These are phyloP conservation scores for Hypoxylon cercidicola DNA, from an alignment of 495 filamentous ascomycete species.

Conservation along the genomic window DNA sequence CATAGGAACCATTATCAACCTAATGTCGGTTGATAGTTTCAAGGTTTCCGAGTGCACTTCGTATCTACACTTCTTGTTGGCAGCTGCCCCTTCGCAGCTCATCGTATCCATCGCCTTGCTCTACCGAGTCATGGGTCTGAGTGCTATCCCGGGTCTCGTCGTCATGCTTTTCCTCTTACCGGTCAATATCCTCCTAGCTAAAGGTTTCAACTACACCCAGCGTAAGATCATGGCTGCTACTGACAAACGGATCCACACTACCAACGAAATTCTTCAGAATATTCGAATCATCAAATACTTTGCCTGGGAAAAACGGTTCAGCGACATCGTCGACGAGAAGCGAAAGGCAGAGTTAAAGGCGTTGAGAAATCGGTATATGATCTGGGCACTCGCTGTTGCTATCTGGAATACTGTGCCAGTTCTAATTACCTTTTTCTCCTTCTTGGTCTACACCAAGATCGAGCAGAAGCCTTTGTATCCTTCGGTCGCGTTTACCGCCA, in stretches of 20 bases:
- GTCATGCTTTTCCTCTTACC: conserved; percentile 91
- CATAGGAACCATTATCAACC: conserved; percentile 94
- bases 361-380: conserved; percentile 82
- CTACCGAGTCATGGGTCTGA: conserved; percentile 89
- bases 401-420: conserved; percentile 98
- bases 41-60: conserved; percentile 94
- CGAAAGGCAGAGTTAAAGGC: conserved; percentile 79
- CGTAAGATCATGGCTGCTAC: conserved; percentile 93
- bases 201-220: conserved; percentile 83
- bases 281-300: conserved; percentile 99
- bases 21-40: conserved; percentile 99
- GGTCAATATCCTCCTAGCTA: conserved; percentile 86
- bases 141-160: conserved; percentile 92
- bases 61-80: conserved; percentile 91
- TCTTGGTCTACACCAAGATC: conserved; percentile 90
- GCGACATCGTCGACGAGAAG: conserved; percentile 87
- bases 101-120: conserved; percentile 75
- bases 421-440: conserved; percentile 94
- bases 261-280: conserved; percentile 96
- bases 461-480: conserved; percentile 91
- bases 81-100: conserved; percentile 84
- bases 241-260: conserved; percentile 94
- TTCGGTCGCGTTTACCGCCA: conserved; percentile 93
- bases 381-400: conserved; percentile 91
- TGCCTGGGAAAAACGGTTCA: conserved; percentile 96